Base-by-base conservation (phyloP, 176 grass and related monocot genomes). In the Melocanna baccifera region DNA sequence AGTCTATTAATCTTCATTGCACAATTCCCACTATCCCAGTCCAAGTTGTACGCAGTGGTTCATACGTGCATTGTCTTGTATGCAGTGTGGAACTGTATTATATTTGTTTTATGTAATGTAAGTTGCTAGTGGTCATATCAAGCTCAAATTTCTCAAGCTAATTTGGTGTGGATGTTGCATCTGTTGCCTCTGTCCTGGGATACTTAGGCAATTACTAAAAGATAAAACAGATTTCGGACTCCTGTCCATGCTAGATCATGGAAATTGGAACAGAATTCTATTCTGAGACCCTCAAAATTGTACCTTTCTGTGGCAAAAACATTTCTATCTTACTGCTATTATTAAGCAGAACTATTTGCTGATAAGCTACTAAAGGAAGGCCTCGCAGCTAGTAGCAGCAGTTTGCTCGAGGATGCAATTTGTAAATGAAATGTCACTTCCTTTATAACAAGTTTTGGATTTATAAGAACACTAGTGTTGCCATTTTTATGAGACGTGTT, bases 111-210 rank as follows among this genome's bases (percentile, higher is more conserved):
- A 36, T 36, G 34, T 36, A 36, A 4, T 59, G 58, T 42, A 46
- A 10, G 62, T 75, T 81, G 61, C 42, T 75, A 52, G 55, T 43
- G 56, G 51, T 47, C 22, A 12, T 73, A 20, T 56, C 10, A 68
- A 75, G 26, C 62, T 57, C 34, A 81, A 34, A 75, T 81, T 67
- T 81, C 59, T 75, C 22, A n/a, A 58, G 5, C 37, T 87, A 62
- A 28, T 47, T 48, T 12, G 29, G 37, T 58, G 13, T 81, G 25
- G 16, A 22, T 79, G 26, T 22, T 1, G 5, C n/a, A 62, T 67
- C 1, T 81, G 29, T 72, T 70, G 25, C n/a, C 29, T 78, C 40
- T 84, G 20, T 85, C 19, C 13, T 28, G 58, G 40, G 39, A 78
- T 59, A 22, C n/a, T 40, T 86, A 12, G 12, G 37, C 9, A 68